A percentile compares a stretch with the other conserved stretches of the same genome.
Evolutionary conservation across 352 stramenopile genomes (phyloP).

Genomic region (Phytopythium kandeliae): DNA sequence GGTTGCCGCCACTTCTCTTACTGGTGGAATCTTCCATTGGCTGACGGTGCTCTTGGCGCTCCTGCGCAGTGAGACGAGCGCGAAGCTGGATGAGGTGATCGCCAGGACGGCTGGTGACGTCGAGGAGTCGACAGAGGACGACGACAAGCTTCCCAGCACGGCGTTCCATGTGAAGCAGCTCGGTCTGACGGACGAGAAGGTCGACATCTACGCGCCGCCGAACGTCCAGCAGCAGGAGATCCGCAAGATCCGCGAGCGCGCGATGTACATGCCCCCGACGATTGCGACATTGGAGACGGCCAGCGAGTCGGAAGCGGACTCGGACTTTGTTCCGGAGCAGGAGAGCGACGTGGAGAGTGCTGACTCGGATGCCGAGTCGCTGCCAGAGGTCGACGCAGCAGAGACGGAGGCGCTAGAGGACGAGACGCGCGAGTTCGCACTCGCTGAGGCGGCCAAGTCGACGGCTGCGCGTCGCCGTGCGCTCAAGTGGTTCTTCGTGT

Average conservation of each 20-base stretch:
- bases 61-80: conserved; percentile 17
- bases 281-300: conserved; percentile 25
- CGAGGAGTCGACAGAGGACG: conserved; percentile 7
- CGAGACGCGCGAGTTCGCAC: conserved; percentile 32
- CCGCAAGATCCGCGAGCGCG: conserved; percentile 47
- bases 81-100: conserved; percentile 11
- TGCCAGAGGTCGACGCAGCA: conserved; percentile 39
- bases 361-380: conserved; percentile 28
- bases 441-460: conserved; percentile 14
- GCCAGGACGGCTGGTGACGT: conserved; percentile 9
- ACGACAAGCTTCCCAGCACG: conserved; percentile 44
- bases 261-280: conserved; percentile 37
- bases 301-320: conserved; percentile 56
- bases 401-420: conserved; percentile 37
- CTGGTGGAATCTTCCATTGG: not conserved
- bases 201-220: conserved; percentile 75
- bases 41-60: not conserved
- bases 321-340: conserved; percentile 42
- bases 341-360: conserved; percentile 25
- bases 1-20: not conserved
- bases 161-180: conserved; percentile 81
- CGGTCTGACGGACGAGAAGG: conserved; percentile 57
- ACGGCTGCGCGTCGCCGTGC: conserved; percentile 16
- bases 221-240: conserved; percentile 63
- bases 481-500: conserved; percentile 24